Evolutionary conservation across 192 early-diverging fungal genomes (phyloP), one percentile per base, ranked within the genome.

Genomic region (Backusella mclennaniae): DNA sequence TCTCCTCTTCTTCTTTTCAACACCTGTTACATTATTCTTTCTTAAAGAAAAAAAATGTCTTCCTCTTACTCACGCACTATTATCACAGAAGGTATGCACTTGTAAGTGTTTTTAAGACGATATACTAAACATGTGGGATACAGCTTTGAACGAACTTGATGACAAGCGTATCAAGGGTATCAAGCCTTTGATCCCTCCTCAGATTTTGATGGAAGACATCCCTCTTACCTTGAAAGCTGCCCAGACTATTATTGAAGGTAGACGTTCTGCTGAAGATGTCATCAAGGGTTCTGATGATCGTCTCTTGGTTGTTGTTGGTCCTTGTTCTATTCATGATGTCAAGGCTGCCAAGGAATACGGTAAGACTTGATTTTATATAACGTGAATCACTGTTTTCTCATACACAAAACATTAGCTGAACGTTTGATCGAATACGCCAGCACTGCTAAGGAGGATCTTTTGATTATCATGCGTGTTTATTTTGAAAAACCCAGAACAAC

Each of bases 71-170:
- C 41, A 31, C 70, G 44, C 26, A 49, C 44, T 5, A 17, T 71
- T 12, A 71, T 71, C 42, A 71, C 42, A 12, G 70, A 71, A 71
- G 70, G 70, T 71, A 71, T n/a, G 17, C 49, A 71, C 11, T 21
- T 59, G 2, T 59, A 59, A 53, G 66, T 0, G 17, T 12, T 14
- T 35, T 33, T 68, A 36, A 36, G 31, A 12, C 23, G 46, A 11
- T 15, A 7, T 71, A 12, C 31, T 49, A n/a, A 49, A 19, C 35
- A 1, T 46, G 23, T 15, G 1, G 14, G 12, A 44, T 31, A 44
- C 35, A 89, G 93, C 95, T 15, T 88, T 97, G 21, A 97, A 97
- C 79, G 96, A 97, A 83, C 93, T 96, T 73, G 96, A 98, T 83
- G 96, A 98, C 78, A 92, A 92, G 80, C 88, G 95, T 66, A 97